Evolutionary conservation across 2,329 filamentous ascomycete species (phyloP), one percentile per base, ranked within the genome.

Genomic region (Shiraia bambusicola): DNA sequence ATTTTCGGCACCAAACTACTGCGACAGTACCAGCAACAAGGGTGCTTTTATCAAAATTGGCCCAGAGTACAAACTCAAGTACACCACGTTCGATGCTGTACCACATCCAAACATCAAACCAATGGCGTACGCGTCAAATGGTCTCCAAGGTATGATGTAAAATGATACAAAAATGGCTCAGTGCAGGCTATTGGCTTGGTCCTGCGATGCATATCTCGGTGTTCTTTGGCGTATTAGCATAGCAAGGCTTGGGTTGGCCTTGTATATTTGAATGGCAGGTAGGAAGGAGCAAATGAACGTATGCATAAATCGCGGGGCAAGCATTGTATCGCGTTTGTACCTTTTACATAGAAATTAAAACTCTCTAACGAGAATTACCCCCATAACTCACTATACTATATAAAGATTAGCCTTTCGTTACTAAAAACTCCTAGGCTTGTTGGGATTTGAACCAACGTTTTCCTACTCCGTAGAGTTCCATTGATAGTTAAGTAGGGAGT

Each of bases 41-140:
- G 93, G 93, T 52, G 93, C 93, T 13, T 98, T 94, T 71, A 98
- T 98, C 80, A 97, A 98, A 72, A 86, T 98, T 52, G 87, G 88
- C 24, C 81, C 88, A 12, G 88, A 95, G 49, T 88, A 94, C 67
- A 94, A 96, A 77, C 84, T 97, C 59, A 76, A 88, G 27, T 98
- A 88, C 73, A 81, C 93, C 68, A 86, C 95, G 66, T 98, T 98
- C 58, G 91, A 97, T 59, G 93, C 93, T 6, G 93, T 98, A 39
- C 91, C 91, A 49, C 93, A 98, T 76, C 93, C 93, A 10, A 81
- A 94, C 61, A 93, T 98, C 67, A 89, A 87, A 69, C 92, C 93
- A 11, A 98, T 98, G 82, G 81, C 89, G 4, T 95, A 95, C 68
- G 88, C 88, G 34, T 84, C 88, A 64, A 91, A 81, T 69, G 90